Base-by-base conservation (phyloP, 73 alveolate genomes). In the Paraurostyla sp. region DNA sequence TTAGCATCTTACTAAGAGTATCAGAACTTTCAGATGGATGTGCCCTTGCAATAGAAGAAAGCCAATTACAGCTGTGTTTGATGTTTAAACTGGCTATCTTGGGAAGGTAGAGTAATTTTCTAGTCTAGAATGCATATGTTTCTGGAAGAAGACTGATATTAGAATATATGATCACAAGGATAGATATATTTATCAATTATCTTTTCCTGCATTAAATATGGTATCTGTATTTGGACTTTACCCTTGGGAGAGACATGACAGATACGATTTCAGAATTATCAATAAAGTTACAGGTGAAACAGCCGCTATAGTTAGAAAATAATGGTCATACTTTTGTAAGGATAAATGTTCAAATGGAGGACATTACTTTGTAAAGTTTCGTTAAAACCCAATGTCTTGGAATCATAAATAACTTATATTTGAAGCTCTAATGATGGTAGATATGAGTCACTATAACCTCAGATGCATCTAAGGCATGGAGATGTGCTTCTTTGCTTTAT, bases 1-100 rank as follows among this genome's bases (percentile, higher is more conserved):
- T 7, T 18, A 29, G 22, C 59, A 11, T 43, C 65, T 69, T 2
- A 69, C 65, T 36, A 69, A 69, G 38, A 69, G 84, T 43, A 15
- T 69, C 16, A 69, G 84, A 69, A 41, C 84, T 41, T 69, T 69
- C 63, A 69, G 69, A 41, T 69, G 84, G 84, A 69, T 69, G 84
- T 69, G 84, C 35, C 84, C 84, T 15, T 43, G 59, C 42, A 69
- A 69, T 41, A 69, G 41, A n/a, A 69, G 40, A 33, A 69, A 69
- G 41, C 84, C 84, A 7, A 43, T 69, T 35, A 69, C 84, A 6
- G 59, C 84, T 36, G 84, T 69, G 27, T 69, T 69, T 23, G 84
- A 69, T 43, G 18, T 38, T 7, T 2, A 38, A 41, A 69, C 49
- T 69, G 84, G 84, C 27, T 69, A 41, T 36, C 35, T 69, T 4